Percentiles rank a stretch among this genome's conserved stretches.
These are phyloP conservation scores for Wickerhamomyces queroliae DNA, from an alignment of 805 yeast species.

Conservation along the genomic window DNA sequence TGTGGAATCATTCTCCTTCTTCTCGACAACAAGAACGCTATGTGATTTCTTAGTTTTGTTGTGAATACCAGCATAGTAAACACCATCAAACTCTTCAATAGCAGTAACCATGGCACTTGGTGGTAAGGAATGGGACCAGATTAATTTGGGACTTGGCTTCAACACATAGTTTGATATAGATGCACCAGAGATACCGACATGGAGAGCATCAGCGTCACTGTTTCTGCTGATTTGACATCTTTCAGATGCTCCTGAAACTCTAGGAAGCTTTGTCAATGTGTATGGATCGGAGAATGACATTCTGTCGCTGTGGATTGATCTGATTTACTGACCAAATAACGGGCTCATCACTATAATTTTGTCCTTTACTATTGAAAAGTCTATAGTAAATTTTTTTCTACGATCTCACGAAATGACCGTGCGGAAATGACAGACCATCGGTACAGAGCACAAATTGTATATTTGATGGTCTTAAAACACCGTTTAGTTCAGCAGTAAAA, in stretches of 20 bases:
- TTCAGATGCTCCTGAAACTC: slow-evolving; percentile 14
- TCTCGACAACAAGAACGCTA: slow-evolving; percentile 13
- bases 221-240: slow-evolving; percentile 10
- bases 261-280: slow-evolving; percentile 19
- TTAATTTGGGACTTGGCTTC: slow-evolving; percentile 45
- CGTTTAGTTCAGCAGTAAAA: too few relatives aligned
- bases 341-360: neutral
- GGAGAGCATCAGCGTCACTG: slow-evolving; percentile 13
- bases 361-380: neutral
- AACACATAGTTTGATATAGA: slow-evolving; percentile 31
- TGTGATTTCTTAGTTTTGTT: slow-evolving; percentile 15
- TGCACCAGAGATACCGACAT: slow-evolving; percentile 23
- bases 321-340: too few relatives aligned
- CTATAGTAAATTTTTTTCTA: neutral
- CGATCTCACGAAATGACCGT: neutral
- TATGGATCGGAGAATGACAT: slow-evolving; percentile 22
- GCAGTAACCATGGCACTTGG: slow-evolving; percentile 34
- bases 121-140: slow-evolving; percentile 47
- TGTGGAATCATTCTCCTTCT: slow-evolving; percentile 17
- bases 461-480: too few relatives aligned
- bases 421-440: neutral
- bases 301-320: neutral
- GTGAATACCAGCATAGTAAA: slow-evolving; percentile 12
- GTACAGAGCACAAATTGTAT: neutral
- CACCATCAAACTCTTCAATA: slow-evolving; percentile 8